Evolutionary conservation across 78 protist species (phyloP).

Genomic region (Dictyostelium brefeldianum): DNA sequence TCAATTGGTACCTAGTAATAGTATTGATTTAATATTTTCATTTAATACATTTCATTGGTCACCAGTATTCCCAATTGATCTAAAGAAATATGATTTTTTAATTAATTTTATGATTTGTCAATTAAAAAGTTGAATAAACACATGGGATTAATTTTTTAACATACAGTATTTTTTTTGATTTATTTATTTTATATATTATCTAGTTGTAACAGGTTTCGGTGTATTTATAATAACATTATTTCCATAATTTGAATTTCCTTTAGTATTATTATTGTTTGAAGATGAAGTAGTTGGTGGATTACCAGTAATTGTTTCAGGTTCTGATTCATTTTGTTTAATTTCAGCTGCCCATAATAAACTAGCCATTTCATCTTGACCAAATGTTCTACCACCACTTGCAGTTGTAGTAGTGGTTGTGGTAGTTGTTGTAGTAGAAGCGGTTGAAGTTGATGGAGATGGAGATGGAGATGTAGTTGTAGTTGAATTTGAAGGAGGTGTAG

Average conservation of each 20-base stretch:
- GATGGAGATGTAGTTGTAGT: neutral
- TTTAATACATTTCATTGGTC: neutral
- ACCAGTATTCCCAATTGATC: neutral
- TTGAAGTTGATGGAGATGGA: neutral
- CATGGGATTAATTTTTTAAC: too few species aligned
- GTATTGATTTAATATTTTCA: neutral
- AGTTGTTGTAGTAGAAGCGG: too few species aligned
- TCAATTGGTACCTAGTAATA: neutral
- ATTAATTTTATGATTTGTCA: too few species aligned
- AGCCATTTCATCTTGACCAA: conserved; percentile 57
- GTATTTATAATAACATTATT: conserved; percentile 13
- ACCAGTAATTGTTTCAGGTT: conserved; percentile 35
- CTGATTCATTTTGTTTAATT: conserved; percentile 62
- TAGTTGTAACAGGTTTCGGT: conserved; percentile 42
- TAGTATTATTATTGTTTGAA: neutral
- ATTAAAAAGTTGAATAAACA: too few species aligned
- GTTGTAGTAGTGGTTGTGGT: neutral
- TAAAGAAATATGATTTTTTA: too few species aligned
- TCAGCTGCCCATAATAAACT: conserved; percentile 71
- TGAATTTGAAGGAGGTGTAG: neutral
- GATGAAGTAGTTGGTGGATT: neutral
- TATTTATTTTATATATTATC: neutral
- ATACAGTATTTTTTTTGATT: neutral
- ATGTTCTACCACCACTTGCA: neutral
- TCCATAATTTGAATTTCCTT: neutral